Base-by-base conservation (phyloP, 1,284 basidiomycete genomes). In the Psilocybe mexicana region DNA sequence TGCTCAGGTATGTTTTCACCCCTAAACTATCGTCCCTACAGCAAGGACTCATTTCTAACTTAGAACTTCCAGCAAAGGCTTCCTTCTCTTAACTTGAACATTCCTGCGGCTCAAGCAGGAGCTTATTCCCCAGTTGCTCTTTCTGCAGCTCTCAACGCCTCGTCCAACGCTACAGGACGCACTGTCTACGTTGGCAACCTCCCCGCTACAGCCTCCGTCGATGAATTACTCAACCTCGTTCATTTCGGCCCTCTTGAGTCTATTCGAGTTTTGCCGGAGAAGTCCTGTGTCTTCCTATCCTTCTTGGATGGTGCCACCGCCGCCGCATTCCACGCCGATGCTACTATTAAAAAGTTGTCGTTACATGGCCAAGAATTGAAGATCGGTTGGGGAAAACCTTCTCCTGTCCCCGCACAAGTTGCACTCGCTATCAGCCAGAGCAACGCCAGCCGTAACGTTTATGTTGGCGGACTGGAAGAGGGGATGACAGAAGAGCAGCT, bases 141-240 rank as follows among this genome's bases (percentile, higher is more conserved):
- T 43, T 72, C 69, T 12, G 78, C 78, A 30, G 74, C 85, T 5
- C 76, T 90, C 14, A 74, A 72, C 28, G 74, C 75, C 33, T 72
- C 87, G 1, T 85, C 89, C 1, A 84, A 85, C 38, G 83, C 85
- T 1, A 81, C 83, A 23, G 92, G 91, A 7, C 91, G 96, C 58
- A 99, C 97, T 0, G 96, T 99, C 50, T 99, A 98, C 74, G 90
- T 99, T 59, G 97, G 96, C 64, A 98, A 97, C 75, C 84, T 99
- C 43, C 96, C 96, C 12, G 82, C 92, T n/a, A 94, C 94, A 24
- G 96, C 96, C 0, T 96, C 94, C 5, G 95, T 98, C 58, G 96
- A 98, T 71, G 96, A 99, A 74, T 86, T 99, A 26, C 89, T 98
- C 69, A 98, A 95, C 73, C 89, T 98, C 61, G 96, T 99, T 63